Evolutionary conservation across 2,329 filamentous ascomycete genomes (phyloP).

Genomic region (Alternaria ethzedia): DNA sequence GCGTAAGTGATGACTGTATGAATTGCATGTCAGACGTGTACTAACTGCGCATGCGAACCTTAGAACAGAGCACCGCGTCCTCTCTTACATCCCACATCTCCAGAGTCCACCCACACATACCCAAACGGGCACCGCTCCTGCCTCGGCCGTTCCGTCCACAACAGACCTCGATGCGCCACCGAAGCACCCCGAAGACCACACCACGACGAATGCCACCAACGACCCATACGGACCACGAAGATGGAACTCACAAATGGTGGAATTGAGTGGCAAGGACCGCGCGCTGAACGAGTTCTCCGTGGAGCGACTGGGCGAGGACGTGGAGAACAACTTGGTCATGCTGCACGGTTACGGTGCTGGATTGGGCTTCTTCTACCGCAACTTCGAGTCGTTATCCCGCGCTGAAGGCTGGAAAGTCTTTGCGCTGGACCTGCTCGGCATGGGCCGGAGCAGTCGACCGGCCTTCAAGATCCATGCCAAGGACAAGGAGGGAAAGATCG

Average conservation of each 20-base stretch:
- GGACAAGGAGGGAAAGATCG: conserved; percentile 77
- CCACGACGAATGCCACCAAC: conserved; percentile 56
- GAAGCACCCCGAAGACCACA: conserved; percentile 48
- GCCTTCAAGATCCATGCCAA: conserved; percentile 85
- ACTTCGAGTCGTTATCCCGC: conserved; percentile 87
- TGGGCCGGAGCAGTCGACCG: conserved; percentile 87
- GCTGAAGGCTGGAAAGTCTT: conserved; percentile 85
- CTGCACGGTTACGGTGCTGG: conserved; percentile 96
- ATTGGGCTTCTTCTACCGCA: conserved; percentile 97
- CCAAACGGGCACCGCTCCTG: conserved; percentile 64
- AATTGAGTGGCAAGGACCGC: conserved; percentile 83
- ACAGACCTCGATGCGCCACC: conserved; percentile 48
- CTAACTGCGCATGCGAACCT: neutral
- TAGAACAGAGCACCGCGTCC: conserved; percentile 83
- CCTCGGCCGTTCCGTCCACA: conserved; percentile 51
- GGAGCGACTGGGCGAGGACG: conserved; percentile 78
- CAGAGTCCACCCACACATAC: conserved; percentile 72
- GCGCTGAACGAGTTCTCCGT: conserved; percentile 93
- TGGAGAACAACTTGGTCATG: conserved; percentile 90
- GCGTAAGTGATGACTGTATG: conserved; percentile 42
- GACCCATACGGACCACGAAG: conserved; percentile 85
- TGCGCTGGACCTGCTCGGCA: conserved; percentile 92
- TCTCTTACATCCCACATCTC: conserved; percentile 84
- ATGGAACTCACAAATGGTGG: conserved; percentile 86
- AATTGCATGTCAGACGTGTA: neutral